These are phyloP conservation scores for Candida patagonica DNA, from an alignment of 805 yeast species.

Conservation along the genomic window DNA sequence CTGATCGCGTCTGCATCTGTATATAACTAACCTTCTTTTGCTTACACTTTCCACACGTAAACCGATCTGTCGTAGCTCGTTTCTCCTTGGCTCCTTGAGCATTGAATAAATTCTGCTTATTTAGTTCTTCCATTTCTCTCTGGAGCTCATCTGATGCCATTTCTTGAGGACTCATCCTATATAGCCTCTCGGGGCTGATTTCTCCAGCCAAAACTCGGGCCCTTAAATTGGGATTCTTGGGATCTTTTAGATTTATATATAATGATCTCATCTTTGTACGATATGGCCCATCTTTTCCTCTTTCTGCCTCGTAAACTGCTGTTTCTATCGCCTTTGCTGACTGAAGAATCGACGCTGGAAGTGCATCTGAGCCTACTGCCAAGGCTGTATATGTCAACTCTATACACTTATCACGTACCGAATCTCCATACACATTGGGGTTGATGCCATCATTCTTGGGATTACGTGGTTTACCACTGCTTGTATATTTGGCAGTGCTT, in stretches of 20 bases:
- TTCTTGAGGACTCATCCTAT: constrained; percentile 83
- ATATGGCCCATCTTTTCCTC: constrained; percentile 47
- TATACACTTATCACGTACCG: constrained; percentile 76
- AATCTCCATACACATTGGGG: constrained; percentile 58
- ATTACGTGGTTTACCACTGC: constrained; percentile 44
- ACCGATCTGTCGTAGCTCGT: constrained; percentile 92
- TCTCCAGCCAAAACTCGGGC: constrained; percentile 57
- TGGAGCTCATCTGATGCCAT: constrained; percentile 90
- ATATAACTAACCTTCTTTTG: constrained; percentile 94
- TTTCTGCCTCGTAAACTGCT: constrained; percentile 56
- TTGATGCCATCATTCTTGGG: constrained; percentile 75
- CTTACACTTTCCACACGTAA: constrained; percentile 96
- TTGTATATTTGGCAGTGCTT: not conserved
- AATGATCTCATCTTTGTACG: constrained; percentile 78
- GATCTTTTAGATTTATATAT: constrained; percentile 79
- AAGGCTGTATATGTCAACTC: constrained; percentile 81
- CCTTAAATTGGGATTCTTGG: constrained; percentile 80
- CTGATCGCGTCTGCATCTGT: constrained; percentile 96
- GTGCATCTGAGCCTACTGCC: constrained; percentile 62
- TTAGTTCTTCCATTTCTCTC: constrained; percentile 74
- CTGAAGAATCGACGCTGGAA: constrained; percentile 51
- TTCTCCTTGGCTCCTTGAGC: constrained; percentile 97
- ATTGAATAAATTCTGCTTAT: constrained; percentile 82
- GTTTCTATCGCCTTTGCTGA: constrained; percentile 65
- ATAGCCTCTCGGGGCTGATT: constrained; percentile 54